These are phyloP conservation scores for Podospora pseudoanserina DNA, from an alignment of 495 filamentous ascomycete species.

Conservation along the genomic window DNA sequence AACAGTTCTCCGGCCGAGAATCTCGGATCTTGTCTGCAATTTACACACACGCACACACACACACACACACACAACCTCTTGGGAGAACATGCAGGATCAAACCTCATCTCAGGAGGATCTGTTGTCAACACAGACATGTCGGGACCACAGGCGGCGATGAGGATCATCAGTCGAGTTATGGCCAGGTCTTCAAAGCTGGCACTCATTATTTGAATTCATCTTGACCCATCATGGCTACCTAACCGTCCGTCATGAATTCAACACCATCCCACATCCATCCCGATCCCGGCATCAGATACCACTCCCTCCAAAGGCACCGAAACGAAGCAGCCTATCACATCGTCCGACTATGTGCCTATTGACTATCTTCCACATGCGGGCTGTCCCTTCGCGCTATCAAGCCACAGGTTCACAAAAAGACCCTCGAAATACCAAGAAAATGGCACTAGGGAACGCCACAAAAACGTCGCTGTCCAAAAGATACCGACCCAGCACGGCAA, in stretches of 20 bases:
- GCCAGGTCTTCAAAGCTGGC: too few relatives aligned
- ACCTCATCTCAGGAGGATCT: too few relatives aligned
- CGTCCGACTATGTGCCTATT: background rate
- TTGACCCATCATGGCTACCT: background rate
- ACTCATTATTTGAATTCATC: background rate
- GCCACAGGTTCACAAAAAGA: background rate
- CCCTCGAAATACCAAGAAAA: background rate
- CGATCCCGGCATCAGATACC: background rate
- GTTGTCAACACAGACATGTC: too few relatives aligned
- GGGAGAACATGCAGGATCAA: too few relatives aligned
- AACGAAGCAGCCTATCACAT: background rate
- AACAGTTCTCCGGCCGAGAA: too few relatives aligned
- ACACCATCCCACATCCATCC: background rate
- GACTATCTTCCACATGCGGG: background rate
- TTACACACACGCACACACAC: too few relatives aligned
- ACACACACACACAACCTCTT: too few relatives aligned
- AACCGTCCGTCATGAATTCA: background rate
- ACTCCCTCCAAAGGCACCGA: background rate
- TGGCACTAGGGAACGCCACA: background rate
- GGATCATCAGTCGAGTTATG: too few relatives aligned
- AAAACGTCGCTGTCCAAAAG: background rate
- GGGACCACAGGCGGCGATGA: too few relatives aligned
- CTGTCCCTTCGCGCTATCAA: background rate
- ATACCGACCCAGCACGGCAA: background rate
- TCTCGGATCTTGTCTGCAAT: too few relatives aligned